Conservation (phyloP, 306 rosid species). For the Sesbania bispinosa region DNA sequence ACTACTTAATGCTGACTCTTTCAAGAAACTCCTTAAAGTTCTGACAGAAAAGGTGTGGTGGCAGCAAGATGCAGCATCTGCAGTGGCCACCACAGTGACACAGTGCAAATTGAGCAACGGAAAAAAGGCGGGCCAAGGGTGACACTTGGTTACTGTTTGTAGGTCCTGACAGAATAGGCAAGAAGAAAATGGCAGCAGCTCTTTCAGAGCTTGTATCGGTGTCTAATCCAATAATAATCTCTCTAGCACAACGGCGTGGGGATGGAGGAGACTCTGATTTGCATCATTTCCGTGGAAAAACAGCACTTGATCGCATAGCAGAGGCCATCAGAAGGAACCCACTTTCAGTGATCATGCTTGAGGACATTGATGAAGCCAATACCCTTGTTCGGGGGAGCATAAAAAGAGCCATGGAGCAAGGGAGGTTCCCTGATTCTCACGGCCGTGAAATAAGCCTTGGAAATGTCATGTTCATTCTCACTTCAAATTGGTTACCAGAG, state of each 20-base stretch:
- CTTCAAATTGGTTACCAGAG: constrained; percentile 80
- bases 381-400: constrained; percentile 56
- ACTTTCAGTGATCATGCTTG: constrained; percentile 74
- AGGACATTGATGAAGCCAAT: constrained; percentile 78
- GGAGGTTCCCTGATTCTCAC: constrained; percentile 72
- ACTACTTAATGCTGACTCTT: constrained; percentile 62
- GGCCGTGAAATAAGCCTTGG: constrained; percentile 92
- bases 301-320: constrained; percentile 69
- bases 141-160: constrained; percentile 83
- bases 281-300: constrained; percentile 78
- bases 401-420: constrained; percentile 82
- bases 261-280: constrained; percentile 54
- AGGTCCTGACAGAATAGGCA: constrained; percentile 90
- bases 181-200: constrained; percentile 89
- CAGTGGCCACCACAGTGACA: constrained; percentile 77
- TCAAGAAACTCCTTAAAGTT: constrained; percentile 72
- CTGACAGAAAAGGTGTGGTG: constrained; percentile 93
- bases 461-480: constrained; percentile 76
- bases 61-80: constrained; percentile 94
- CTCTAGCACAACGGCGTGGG: constrained; percentile 52
- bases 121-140: constrained; percentile 63
- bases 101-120: constrained; percentile 73
- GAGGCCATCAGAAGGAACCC: constrained; percentile 85
- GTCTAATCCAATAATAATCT: constrained; percentile 60
- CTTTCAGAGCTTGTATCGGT: constrained; percentile 80